Base-by-base conservation (phyloP, 306 rosid species). In the Pyrus bretschneideri region DNA sequence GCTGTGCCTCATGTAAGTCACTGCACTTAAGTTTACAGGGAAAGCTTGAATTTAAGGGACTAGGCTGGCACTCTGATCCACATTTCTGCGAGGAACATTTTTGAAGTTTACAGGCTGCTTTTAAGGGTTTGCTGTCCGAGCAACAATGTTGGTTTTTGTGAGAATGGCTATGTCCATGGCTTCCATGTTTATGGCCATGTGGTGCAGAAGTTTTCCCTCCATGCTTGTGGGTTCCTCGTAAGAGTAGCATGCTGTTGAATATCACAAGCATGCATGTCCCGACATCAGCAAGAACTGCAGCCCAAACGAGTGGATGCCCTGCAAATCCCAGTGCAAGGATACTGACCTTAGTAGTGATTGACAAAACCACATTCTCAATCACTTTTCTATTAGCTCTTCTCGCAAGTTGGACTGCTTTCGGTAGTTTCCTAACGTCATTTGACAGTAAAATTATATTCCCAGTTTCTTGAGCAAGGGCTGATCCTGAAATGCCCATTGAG, bases 401-500 rank as follows among this genome's bases (percentile, higher is more conserved):
- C 1, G 98, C 95, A 25, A 92, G 91, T 73, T 74, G 77, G 75
- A 96, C 84, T 73, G 91, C 97, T 85, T 96, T 88, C 1, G 98
- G 97, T 54, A 96, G 83, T 83, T 91, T 96, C 76, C 89, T 80
- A 2, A 96, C 80, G 80, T 96, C 99, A 79, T 92, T 96, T 18
- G 99, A 92, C 87, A 92, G 83, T 13, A 96, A 91, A 79, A 92
- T 89, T 69, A 96, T 85, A 42, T 92, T 73, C 10, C 98, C 93
- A 0, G 99, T 92, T 76, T 96, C 98, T 75, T 85, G 87, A 14
- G 99, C 99, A 33, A 96, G 81, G 38, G 98, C 96, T 64, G 99
- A 96, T 71, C 99, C 99, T 2, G 98, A 91, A 78, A 96, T 91
- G 4, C 99, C 99, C 99, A 96, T 96, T 2, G 99, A 96, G 80